Evolutionary conservation across 2,329 filamentous ascomycete species (phyloP).

Genomic region (Fusarium sp.): DNA sequence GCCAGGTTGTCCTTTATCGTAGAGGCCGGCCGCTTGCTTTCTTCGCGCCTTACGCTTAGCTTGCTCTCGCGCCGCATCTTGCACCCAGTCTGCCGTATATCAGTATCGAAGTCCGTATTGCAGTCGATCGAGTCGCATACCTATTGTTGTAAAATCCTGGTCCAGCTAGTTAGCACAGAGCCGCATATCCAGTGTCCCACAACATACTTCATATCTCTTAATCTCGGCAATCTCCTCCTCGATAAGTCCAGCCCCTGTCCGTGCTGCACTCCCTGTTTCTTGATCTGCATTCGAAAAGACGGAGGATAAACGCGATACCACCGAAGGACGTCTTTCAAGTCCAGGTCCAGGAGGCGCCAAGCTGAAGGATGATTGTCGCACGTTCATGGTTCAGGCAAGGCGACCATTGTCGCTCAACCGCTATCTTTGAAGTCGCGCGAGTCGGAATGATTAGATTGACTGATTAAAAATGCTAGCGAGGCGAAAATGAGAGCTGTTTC

Average conservation of each 20-base stretch:
- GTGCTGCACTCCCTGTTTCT: conserved; percentile 60
- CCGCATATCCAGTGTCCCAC: conserved; percentile 1
- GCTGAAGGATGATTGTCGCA: conserved; percentile 62
- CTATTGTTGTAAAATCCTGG: conserved; percentile 92
- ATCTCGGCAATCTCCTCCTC: conserved; percentile 97
- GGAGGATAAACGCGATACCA: conserved; percentile 73
- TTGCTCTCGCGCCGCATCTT: conserved; percentile 93
- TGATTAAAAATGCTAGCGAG: not conserved
- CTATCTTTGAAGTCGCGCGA: conserved; percentile 2
- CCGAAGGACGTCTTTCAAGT: conserved; percentile 62
- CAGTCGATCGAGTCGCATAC: conserved; percentile 52
- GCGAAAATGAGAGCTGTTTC: not conserved
- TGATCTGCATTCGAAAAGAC: conserved; percentile 72
- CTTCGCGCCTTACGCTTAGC: conserved; percentile 79
- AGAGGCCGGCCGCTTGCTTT: conserved; percentile 75
- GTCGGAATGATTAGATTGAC: not conserved
- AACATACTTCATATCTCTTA: conserved; percentile 85
- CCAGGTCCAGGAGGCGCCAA: conserved; percentile 47
- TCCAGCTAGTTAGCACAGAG: conserved; percentile 20
- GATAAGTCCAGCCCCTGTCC: conserved; percentile 73
- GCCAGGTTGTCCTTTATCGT: conserved; percentile 73
- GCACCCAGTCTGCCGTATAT: conserved; percentile 81
- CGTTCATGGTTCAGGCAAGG: conserved; percentile 56
- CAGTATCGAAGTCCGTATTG: conserved; percentile 43
- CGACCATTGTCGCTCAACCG: conserved; percentile 50